These are phyloP conservation scores for Vanilla planifolia DNA, from an alignment of 106 monocot genomes.

Conservation along the genomic window DNA sequence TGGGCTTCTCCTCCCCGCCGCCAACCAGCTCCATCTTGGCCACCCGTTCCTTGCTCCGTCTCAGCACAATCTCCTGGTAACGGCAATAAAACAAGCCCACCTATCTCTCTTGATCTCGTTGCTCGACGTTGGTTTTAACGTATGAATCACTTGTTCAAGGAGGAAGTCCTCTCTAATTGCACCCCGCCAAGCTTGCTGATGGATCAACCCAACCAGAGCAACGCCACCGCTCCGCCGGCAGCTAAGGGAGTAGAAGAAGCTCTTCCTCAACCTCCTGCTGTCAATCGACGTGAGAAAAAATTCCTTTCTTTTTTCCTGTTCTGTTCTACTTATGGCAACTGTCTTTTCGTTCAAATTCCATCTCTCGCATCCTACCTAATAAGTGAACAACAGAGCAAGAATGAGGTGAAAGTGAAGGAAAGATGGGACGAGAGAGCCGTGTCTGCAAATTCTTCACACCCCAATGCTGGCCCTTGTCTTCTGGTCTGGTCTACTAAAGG, in stretches of 20 bases:
- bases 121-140: not conserved
- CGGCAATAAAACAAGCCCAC: too few species aligned
- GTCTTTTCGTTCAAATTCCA: too few species aligned
- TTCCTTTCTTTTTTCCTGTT: not conserved
- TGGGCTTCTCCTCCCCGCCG: slow-evolving; percentile 51
- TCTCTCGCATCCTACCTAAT: not conserved
- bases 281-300: slow-evolving; percentile 73
- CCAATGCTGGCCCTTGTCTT: too few species aligned
- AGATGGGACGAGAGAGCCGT: too few species aligned
- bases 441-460: too few species aligned
- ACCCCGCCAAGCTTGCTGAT: slow-evolving; percentile 49
- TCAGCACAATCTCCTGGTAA: slow-evolving; percentile 66
- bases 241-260: slow-evolving; percentile 43
- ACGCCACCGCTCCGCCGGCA: slow-evolving; percentile 25
- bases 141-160: not conserved
- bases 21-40: slow-evolving; percentile 58
- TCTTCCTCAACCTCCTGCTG: slow-evolving; percentile 30
- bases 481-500: too few species aligned
- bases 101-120: too few species aligned
- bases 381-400: too few species aligned
- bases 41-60: slow-evolving; percentile 39
- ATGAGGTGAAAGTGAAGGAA: too few species aligned
- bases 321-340: too few species aligned
- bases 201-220: slow-evolving; percentile 28
- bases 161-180: slow-evolving; percentile 71